These are phyloP conservation scores for Coemansia sp. DNA, from an alignment of 371 early-diverging fungal species.

Conservation along the genomic window DNA sequence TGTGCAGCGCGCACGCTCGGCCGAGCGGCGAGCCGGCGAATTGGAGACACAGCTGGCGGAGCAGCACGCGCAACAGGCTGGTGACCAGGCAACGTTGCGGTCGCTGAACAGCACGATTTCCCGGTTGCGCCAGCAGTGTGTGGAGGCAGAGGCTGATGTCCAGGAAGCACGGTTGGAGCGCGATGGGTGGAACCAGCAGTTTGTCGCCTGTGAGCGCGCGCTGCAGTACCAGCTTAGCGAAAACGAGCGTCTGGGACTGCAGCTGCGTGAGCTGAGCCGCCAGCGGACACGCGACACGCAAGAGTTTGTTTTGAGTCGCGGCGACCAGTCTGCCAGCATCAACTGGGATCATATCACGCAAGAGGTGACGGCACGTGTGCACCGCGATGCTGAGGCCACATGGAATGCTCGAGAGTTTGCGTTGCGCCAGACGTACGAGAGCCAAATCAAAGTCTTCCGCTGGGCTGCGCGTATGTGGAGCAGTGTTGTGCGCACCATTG, in stretches of 20 bases:
- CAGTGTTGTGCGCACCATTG: conserved; percentile 17
- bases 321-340: conserved; percentile 14
- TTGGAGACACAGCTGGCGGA: conserved; percentile 30
- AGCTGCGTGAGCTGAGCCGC: conserved; percentile 10
- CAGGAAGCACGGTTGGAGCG: conserved; percentile 39
- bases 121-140: conserved; percentile 28
- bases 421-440: conserved; percentile 27
- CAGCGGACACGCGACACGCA: conserved; percentile 23
- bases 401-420: conserved; percentile 21
- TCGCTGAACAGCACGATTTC: conserved; percentile 26
- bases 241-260: conserved; percentile 13
- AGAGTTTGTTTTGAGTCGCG: conserved; percentile 8
- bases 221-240: conserved; percentile 19
- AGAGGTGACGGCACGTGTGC: conserved; percentile 14
- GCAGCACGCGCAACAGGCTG: conserved; percentile 10
- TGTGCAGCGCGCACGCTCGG: conserved; percentile 10
- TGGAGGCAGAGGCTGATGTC: conserved; percentile 15
- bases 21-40: conserved; percentile 12
- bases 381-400: conserved; percentile 11
- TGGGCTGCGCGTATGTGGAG: conserved; percentile 37
- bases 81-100: conserved; percentile 4
- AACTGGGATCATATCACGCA: conserved; percentile 29
- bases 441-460: conserved; percentile 27
- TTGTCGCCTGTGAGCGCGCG: conserved; percentile 12
- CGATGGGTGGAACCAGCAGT: conserved; percentile 41